Percentiles rank a stretch among this genome's conserved stretches.
Conservation (phyloP, 2,329 filamentous ascomycete species). For the Rutstroemia sp. region DNA sequence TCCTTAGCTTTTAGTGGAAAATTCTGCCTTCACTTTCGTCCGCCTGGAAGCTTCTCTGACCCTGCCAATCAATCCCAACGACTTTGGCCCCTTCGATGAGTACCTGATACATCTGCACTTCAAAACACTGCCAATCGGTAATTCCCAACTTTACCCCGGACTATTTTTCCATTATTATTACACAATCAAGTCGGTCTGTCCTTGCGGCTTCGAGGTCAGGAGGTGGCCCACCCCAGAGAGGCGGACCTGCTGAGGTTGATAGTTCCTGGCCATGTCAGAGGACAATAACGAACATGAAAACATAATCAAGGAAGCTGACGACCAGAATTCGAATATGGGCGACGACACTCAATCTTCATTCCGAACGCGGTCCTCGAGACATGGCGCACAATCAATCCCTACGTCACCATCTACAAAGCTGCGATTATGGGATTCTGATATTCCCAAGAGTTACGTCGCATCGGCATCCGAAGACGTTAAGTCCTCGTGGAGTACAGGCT, state of each 20-base stretch:
- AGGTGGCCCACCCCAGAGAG: background rate
- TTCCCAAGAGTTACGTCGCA: background rate
- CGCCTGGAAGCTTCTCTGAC: too few species aligned
- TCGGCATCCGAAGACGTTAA: background rate
- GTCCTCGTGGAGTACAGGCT: constrained; percentile 16
- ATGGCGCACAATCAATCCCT: background rate
- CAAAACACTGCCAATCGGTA: too few species aligned
- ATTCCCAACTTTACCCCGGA: too few species aligned
- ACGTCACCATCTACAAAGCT: constrained; percentile 1
- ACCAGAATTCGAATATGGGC: background rate
- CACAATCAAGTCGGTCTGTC: too few species aligned
- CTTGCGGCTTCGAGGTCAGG: background rate
- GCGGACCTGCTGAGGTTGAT: background rate
- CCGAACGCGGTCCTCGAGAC: background rate
- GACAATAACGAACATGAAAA: background rate
- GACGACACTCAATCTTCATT: background rate
- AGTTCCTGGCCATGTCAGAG: background rate
- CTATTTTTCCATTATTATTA: too few species aligned
- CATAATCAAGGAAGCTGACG: background rate
- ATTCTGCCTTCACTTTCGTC: background rate
- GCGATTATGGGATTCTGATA: constrained; percentile 4
- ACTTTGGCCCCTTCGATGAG: too few species aligned
- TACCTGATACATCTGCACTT: too few species aligned
- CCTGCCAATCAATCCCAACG: too few species aligned
- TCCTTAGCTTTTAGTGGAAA: background rate